Evolutionary conservation across 1,284 basidiomycete genomes (phyloP), one percentile per base, ranked within the genome.

Genomic region (Spongispora temasekensis): DNA sequence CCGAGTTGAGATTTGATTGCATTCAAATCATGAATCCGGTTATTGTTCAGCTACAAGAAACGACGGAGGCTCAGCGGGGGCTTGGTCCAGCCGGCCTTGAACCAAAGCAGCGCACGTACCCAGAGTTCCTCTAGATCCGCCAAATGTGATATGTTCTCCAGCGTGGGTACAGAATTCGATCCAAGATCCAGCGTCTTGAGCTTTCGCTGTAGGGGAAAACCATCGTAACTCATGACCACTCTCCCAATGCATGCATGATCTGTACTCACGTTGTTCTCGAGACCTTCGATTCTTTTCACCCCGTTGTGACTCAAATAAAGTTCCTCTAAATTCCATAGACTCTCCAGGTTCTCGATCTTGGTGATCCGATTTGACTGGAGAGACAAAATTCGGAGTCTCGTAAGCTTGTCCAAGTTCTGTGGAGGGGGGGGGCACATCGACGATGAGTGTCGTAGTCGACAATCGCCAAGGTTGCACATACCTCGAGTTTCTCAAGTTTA

Each of bases 261-360:
- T 10, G 17, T 23, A 73, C 88, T 66, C 64, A 93, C 94, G 68
- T 95, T 95, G 51, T 88, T 79, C 58, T 94, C 90, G 17, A 99
- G 78, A 0, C 95, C 95, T 73, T 97, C 93, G n/a, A 99, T 75
- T 65, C 82, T 82, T 64, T 86, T 82, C 21, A 99, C 76, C 0
- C 97, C 97, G 66, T 98, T 99, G 72, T 99, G 96, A 55, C 93
- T 94, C 51, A 99, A 81, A 75, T 98, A 98, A 5, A 99, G 77
- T 75, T 99, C 94, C 69, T 97, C 93, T 19, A 99, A 82, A 59
- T 82, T 84, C 55, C 81, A 81, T 6, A 96, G 77, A 10, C 77
- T 79, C 46, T 93, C 90, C 6, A 98, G 78, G 3, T 87, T 87
- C 76, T 97, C 92, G 5, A 99, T 78, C 73, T 89, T 90, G 4